phyloP scores from a whole-genome alignment of 2,329 filamentous ascomycete species.

The Cordyceps pruinosa region DNA sequence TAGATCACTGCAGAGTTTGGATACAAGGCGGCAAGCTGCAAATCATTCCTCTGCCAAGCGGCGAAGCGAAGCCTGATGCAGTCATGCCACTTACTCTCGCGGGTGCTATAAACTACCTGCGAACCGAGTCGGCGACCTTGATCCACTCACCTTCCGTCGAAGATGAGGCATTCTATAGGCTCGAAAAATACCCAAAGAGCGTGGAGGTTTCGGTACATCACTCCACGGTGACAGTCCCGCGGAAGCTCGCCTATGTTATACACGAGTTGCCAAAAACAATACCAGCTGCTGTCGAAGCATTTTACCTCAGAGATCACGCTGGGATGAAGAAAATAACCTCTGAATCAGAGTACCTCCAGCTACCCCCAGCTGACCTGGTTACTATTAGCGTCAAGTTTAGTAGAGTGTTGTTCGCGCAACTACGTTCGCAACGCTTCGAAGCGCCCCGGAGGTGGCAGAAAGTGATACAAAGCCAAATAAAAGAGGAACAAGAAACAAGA shows the following conservation, averaged over 20 bases:
- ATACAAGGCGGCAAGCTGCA: constrained; percentile 69
- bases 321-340: constrained; percentile 62
- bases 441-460: constrained; percentile 49
- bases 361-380: constrained; percentile 74
- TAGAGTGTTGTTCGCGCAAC: constrained; percentile 81
- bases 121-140: constrained; percentile 47
- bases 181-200: constrained; percentile 74
- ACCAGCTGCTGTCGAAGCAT: constrained; percentile 78
- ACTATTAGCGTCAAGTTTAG: constrained; percentile 76
- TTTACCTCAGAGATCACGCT: constrained; percentile 83
- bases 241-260: constrained; percentile 73
- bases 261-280: constrained; percentile 69
- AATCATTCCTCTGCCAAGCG: constrained; percentile 56
- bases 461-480: constrained; percentile 14
- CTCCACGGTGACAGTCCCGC: constrained; percentile 65
- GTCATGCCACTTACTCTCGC: constrained; percentile 49
- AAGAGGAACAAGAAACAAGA: background rate
- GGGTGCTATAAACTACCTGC: constrained; percentile 58
- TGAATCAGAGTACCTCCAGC: constrained; percentile 47
- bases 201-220: constrained; percentile 72
- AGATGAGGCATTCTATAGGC: constrained; percentile 82
- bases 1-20: constrained; percentile 85
- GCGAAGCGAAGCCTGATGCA: constrained; percentile 21
- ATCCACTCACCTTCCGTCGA: constrained; percentile 70
- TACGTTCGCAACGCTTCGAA: constrained; percentile 77